Evolutionary conservation across 2,329 filamentous ascomycete species (phyloP).

Genomic region (Fusarium brachygibbosum): DNA sequence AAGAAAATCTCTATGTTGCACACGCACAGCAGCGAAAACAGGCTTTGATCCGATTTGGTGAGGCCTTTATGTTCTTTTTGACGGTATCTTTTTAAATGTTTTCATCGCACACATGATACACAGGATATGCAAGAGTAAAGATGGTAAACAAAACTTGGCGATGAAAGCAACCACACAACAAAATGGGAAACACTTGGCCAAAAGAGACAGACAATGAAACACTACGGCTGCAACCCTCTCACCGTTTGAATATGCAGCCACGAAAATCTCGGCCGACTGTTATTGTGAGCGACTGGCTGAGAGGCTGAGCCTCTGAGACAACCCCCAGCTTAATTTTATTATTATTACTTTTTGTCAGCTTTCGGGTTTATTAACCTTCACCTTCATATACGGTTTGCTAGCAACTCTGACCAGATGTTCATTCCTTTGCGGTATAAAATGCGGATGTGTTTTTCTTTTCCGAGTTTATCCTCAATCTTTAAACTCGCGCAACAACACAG

Average conservation of each 20-base stretch:
- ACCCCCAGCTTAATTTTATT: conserved; percentile 24
- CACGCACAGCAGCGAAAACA: conserved; percentile 23
- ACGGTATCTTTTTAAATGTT: conserved; percentile 15
- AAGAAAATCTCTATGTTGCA: conserved; percentile 13
- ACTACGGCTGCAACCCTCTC: conserved; percentile 35
- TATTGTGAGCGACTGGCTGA: conserved; percentile 23
- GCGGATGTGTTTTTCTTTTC: conserved; percentile 6
- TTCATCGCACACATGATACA: conserved; percentile 19
- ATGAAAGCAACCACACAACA: conserved; percentile 20
- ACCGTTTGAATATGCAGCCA: conserved; percentile 33
- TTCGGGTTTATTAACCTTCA: not conserved
- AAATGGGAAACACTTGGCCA: conserved; percentile 9
- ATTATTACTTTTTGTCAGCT: conserved; percentile 10
- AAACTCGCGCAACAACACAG: conserved; percentile 14
- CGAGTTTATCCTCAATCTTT: conserved; percentile 3
- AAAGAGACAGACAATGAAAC: conserved; percentile 15
- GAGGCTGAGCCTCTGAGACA: conserved; percentile 26
- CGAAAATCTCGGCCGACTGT: conserved; percentile 17
- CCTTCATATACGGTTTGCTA: not conserved
- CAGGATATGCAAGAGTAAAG: conserved; percentile 5
- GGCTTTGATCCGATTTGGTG: conserved; percentile 9
- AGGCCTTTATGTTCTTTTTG: not conserved
- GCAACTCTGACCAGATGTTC: not conserved
- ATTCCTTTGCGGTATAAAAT: conserved; percentile 1
- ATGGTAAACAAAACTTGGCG: conserved; percentile 5